These are phyloP conservation scores for Colletotrichum sp. DNA, from an alignment of 2,329 filamentous ascomycete genomes.

Conservation along the genomic window DNA sequence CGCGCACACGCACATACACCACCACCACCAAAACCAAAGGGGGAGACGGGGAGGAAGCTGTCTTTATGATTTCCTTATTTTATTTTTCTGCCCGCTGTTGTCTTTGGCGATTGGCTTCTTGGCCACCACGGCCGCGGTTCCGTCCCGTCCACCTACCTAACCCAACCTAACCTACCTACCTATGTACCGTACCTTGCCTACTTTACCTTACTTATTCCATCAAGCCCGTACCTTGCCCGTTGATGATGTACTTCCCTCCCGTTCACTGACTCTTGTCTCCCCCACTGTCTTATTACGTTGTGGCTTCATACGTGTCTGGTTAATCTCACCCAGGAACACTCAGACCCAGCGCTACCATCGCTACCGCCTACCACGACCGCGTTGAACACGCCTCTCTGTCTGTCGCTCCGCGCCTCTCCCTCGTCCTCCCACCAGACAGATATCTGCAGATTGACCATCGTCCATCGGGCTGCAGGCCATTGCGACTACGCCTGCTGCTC, in stretches of 20 bases:
- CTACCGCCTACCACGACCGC: not conserved
- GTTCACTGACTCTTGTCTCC: constrained; percentile 18
- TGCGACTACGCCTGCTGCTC: not conserved
- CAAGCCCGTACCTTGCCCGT: not conserved
- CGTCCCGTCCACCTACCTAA: constrained; percentile 1
- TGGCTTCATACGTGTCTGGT: constrained; percentile 18
- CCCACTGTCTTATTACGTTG: constrained; percentile 20
- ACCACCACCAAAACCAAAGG: not conserved
- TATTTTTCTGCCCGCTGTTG: not conserved
- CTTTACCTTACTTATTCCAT: not conserved
- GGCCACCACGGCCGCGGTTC: not conserved
- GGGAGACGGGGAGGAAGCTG: not conserved
- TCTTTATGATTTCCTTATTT: not conserved
- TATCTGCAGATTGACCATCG: not conserved
- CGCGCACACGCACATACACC: not conserved
- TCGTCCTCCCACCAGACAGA: not conserved
- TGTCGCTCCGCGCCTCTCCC: not conserved
- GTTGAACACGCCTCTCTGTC: not conserved
- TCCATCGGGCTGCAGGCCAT: not conserved
- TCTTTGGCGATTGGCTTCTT: not conserved
- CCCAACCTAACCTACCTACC: not conserved
- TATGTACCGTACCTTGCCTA: not conserved
- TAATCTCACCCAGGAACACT: constrained; percentile 17
- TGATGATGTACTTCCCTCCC: constrained; percentile 1
- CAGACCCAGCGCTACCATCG: constrained; percentile 11